phyloP scores from a whole-genome alignment of 1,284 basidiomycete genomes.

The Taiwanofungus camphoratus region DNA sequence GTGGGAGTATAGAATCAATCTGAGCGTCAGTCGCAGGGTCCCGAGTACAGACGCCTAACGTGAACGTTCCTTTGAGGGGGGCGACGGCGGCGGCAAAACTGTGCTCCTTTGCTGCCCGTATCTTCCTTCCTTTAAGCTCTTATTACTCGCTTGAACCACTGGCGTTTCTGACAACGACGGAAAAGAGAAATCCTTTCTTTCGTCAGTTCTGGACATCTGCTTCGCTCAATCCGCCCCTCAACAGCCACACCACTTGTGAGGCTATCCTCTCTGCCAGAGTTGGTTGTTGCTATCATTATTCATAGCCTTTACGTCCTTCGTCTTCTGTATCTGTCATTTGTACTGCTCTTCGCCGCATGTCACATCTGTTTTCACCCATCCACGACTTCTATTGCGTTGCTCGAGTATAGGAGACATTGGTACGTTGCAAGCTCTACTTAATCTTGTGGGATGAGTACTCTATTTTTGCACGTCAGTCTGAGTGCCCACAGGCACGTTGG shows the following conservation, averaged over 20 bases:
- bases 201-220: background rate
- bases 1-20: too few relatives aligned
- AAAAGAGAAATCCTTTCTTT: too few relatives aligned
- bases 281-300: conserved; percentile 8
- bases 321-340: background rate
- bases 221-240: background rate
- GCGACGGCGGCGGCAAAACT: too few relatives aligned
- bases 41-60: too few relatives aligned
- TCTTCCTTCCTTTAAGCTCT: background rate
- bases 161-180: too few relatives aligned
- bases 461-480: conserved; percentile 50
- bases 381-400: background rate
- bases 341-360: background rate
- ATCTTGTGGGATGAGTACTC: conserved; percentile 14
- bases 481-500: conserved; percentile 29
- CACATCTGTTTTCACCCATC: background rate
- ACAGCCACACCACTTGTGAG: background rate
- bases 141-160: too few relatives aligned
- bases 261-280: conserved; percentile 4
- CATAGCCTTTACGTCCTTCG: conserved; percentile 1
- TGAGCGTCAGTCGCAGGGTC: too few relatives aligned
- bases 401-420: conserved; percentile 9
- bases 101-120: background rate
- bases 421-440: background rate
- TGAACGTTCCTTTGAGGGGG: too few relatives aligned